phyloP scores from a whole-genome alignment of 306 rosid species.

The Elaeagnus macrophylla region DNA sequence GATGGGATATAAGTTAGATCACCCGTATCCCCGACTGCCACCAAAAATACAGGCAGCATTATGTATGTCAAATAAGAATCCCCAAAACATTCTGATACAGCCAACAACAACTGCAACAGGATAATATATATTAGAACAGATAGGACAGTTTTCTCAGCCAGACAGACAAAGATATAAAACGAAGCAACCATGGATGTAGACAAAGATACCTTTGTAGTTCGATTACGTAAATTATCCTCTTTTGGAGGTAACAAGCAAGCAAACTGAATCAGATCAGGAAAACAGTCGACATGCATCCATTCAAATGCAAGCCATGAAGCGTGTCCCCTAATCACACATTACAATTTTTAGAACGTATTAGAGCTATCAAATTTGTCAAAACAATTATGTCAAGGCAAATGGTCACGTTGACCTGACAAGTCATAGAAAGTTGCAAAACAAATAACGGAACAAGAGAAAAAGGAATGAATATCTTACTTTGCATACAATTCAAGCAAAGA shows the following conservation, averaged over 20 bases:
- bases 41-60: conserved; percentile 78
- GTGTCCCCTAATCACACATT: conserved; percentile 51
- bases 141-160: conserved; percentile 9
- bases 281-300: conserved; percentile 87
- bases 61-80: conserved; percentile 69
- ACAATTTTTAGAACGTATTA: conserved; percentile 26
- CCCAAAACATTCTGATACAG: conserved; percentile 71
- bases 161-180: conserved; percentile 1
- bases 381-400: conserved; percentile 15
- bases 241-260: conserved; percentile 82
- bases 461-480: conserved; percentile 37
- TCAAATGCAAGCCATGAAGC: conserved; percentile 81
- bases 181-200: conserved; percentile 10
- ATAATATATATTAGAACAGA: conserved; percentile 23
- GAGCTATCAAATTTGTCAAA: conserved; percentile 17
- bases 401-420: conserved; percentile 1
- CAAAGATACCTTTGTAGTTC: conserved; percentile 57
- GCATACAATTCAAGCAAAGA: conserved; percentile 75
- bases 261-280: conserved; percentile 74
- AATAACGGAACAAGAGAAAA: neutral
- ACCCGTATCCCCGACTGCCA: conserved; percentile 70
- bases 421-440: neutral
- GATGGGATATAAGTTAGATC: conserved; percentile 70
- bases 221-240: conserved; percentile 78
- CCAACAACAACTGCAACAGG: conserved; percentile 70